Conservation (phyloP, 139 green algal species). For the Spirogloea muscicola region DNA sequence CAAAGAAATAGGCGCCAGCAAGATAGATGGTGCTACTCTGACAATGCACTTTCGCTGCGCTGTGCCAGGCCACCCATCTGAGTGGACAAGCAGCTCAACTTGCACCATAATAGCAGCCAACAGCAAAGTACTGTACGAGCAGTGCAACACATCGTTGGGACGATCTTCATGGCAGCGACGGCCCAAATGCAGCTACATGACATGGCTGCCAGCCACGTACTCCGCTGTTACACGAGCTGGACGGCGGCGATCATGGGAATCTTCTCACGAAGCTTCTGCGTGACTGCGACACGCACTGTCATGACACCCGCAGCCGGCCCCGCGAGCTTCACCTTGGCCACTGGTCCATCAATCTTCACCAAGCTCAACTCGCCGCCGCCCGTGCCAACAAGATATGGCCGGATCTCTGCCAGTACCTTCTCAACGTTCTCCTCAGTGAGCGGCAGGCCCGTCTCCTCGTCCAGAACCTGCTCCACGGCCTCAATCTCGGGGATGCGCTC, state of each 20-base stretch:
- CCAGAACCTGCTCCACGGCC: constrained; percentile 92
- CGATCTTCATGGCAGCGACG: too few species aligned
- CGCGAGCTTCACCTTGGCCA: constrained; percentile 91
- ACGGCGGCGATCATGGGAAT: constrained; percentile 95
- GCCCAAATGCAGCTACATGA: too few species aligned
- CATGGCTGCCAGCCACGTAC: too few species aligned
- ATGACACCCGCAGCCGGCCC: constrained; percentile 87
- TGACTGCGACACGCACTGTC: constrained; percentile 96
- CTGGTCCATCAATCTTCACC: constrained; percentile 81
- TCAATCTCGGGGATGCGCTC: constrained; percentile 96
- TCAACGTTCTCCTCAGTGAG: constrained; percentile 69
- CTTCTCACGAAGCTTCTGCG: constrained; percentile 97
- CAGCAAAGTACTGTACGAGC: too few species aligned
- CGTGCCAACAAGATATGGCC: constrained; percentile 90
- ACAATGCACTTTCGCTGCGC: too few species aligned
- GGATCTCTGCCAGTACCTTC: constrained; percentile 68
- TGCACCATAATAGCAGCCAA: too few species aligned
- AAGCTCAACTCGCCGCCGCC: constrained; percentile 87
- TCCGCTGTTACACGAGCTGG: constrained; percentile 88
- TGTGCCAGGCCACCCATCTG: too few species aligned
- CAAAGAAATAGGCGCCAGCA: too few species aligned
- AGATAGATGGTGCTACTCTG: too few species aligned
- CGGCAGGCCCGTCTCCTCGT: constrained; percentile 80
- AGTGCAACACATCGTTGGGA: too few species aligned
- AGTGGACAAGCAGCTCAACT: too few species aligned